A percentile compares a stretch with the other conserved stretches of the same genome.
phyloP scores from a whole-genome alignment of 75 land plant species.

The Selaginella moellendorffii region DNA sequence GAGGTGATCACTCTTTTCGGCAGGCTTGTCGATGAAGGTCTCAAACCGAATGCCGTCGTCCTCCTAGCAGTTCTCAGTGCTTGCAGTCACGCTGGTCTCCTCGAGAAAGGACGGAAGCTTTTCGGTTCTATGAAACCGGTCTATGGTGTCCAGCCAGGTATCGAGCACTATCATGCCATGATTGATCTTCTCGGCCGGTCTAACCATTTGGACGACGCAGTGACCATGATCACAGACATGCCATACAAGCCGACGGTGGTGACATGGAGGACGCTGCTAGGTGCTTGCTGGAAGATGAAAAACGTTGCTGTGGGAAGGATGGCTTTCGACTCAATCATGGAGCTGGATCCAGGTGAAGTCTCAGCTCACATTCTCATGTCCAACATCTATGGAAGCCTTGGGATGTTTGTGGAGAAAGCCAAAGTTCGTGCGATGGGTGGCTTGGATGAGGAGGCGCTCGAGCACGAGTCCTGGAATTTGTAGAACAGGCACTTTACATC shows the following conservation, averaged over 20 bases:
- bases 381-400: background rate
- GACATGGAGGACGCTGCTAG: background rate
- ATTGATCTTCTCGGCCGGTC: background rate
- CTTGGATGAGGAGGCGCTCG: no score
- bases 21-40: background rate
- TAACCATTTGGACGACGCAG: background rate
- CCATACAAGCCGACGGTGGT: background rate
- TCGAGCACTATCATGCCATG: background rate
- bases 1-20: background rate
- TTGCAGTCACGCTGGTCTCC: background rate
- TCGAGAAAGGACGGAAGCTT: background rate
- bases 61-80: background rate
- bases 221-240: background rate
- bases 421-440: no score
- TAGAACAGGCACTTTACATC: no score
- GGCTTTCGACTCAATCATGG: background rate
- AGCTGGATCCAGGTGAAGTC: background rate
- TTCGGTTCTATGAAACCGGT: background rate
- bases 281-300: background rate
- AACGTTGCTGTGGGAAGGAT: background rate
- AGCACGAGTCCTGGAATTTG: no score
- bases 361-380: background rate
- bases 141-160: background rate
- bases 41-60: background rate
- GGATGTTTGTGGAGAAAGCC: background rate